Evolutionary conservation across 108 stramenopile species (phyloP).

Genomic region (Skeletonema costatum): DNA sequence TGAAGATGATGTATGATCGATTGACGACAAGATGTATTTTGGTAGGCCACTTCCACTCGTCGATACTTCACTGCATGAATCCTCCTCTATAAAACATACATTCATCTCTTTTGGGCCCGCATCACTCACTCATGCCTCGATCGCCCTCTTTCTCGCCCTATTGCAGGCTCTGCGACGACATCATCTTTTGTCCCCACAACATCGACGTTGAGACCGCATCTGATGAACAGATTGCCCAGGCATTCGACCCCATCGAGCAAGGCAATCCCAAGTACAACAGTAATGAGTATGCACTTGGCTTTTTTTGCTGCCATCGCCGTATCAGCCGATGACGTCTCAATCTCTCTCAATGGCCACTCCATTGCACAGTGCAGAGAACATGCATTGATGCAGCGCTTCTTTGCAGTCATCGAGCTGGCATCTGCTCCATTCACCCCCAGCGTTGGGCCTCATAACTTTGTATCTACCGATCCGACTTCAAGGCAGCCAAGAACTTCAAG

Average conservation of each 20-base stretch:
- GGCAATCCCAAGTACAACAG: constrained; percentile 11
- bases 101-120: too few species aligned
- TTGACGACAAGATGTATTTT: too few species aligned
- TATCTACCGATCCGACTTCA: not conserved
- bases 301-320: constrained; percentile 37
- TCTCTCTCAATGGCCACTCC: constrained; percentile 26
- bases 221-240: not conserved
- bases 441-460: constrained; percentile 26
- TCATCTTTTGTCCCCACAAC: constrained; percentile 22
- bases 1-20: too few species aligned
- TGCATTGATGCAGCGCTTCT: constrained; percentile 43
- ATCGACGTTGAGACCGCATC: not conserved
- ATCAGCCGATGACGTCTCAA: constrained; percentile 5
- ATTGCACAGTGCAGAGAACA: constrained; percentile 21
- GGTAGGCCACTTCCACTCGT: too few species aligned
- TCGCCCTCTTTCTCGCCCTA: too few species aligned
- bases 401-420: constrained; percentile 37
- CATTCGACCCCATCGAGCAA: not conserved
- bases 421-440: constrained; percentile 14
- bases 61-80: too few species aligned
- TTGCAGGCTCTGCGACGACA: constrained; percentile 21
- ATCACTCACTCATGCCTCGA: too few species aligned
- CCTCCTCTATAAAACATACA: too few species aligned
- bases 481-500: constrained; percentile 9
- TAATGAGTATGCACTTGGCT: constrained; percentile 27